phyloP scores from a whole-genome alignment of 2,329 filamentous ascomycete genomes.

The Trichoderma koningiopsis region DNA sequence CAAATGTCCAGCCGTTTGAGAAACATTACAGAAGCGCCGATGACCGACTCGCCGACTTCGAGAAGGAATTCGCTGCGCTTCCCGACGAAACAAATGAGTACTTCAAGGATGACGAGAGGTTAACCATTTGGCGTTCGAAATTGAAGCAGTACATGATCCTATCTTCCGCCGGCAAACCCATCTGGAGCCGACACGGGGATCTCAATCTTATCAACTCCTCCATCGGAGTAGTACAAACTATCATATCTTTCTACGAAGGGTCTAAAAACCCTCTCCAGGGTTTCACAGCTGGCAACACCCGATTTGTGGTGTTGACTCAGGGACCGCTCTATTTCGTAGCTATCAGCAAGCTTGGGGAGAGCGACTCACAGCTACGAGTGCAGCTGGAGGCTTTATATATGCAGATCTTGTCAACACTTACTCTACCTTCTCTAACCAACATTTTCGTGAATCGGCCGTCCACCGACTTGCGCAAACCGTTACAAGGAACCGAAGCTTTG shows the following conservation, averaged over 20 bases:
- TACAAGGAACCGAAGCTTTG: constrained; percentile 88
- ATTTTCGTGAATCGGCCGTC: constrained; percentile 90
- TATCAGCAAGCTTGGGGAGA: constrained; percentile 90
- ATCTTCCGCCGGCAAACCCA: constrained; percentile 93
- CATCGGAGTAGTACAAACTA: constrained; percentile 93
- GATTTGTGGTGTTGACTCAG: constrained; percentile 83
- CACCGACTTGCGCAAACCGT: constrained; percentile 85
- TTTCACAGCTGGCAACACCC: constrained; percentile 83
- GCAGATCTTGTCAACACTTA: constrained; percentile 95
- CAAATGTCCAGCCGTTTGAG: constrained; percentile 64
- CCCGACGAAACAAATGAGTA: constrained; percentile 54
- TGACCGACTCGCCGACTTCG: constrained; percentile 67
- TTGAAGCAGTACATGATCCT: constrained; percentile 96
- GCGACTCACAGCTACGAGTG: constrained; percentile 79
- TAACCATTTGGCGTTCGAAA: constrained; percentile 84
- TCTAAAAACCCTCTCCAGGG: constrained; percentile 74
- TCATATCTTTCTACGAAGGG: constrained; percentile 94
- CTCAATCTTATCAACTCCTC: constrained; percentile 87
- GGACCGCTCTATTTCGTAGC: constrained; percentile 91
- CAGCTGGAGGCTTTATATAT: constrained; percentile 96
- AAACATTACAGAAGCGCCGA: constrained; percentile 47
- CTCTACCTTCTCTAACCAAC: constrained; percentile 79
- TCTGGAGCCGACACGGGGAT: constrained; percentile 94
- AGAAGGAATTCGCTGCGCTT: constrained; percentile 76
- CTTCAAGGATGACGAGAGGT: constrained; percentile 57